A percentile compares a stretch with the other conserved stretches of the same genome.
These are phyloP conservation scores for Leccinum boreale DNA, from an alignment of 768 basidiomycete genomes.

Conservation along the genomic window DNA sequence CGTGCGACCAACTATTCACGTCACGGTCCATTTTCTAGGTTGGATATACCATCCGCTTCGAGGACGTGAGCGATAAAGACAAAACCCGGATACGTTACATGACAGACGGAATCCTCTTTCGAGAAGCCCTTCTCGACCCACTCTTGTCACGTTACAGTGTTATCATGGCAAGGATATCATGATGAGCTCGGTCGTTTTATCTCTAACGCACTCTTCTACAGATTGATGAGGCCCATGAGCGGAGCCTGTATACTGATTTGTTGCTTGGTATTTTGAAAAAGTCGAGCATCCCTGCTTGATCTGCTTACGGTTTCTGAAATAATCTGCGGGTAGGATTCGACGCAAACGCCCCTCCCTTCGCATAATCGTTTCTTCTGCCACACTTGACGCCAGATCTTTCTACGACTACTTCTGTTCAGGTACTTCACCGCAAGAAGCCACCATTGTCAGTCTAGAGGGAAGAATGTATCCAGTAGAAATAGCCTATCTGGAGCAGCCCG, in stretches of 20 bases:
- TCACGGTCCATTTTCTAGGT: constrained; percentile 52
- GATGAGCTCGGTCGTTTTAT: not conserved
- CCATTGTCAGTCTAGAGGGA: constrained; percentile 88
- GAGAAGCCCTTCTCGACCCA: constrained; percentile 90
- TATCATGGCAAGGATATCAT: constrained; percentile 68
- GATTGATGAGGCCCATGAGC: constrained; percentile 98
- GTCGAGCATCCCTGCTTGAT: constrained; percentile 38
- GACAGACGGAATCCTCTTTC: constrained; percentile 98
- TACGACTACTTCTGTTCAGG: constrained; percentile 81
- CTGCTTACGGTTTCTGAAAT: constrained; percentile 2
- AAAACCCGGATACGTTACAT: constrained; percentile 90
- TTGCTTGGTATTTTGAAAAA: constrained; percentile 92
- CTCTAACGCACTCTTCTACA: constrained; percentile 28
- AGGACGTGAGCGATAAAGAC: constrained; percentile 83
- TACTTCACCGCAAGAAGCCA: constrained; percentile 63
- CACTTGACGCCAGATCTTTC: constrained; percentile 89
- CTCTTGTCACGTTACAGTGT: constrained; percentile 90
- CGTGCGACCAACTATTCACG: not conserved
- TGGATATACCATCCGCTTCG: constrained; percentile 96
- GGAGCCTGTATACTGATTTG: constrained; percentile 94
- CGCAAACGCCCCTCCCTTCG: constrained; percentile 87
- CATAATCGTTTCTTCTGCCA: constrained; percentile 93
- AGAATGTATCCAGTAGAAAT: constrained; percentile 94
- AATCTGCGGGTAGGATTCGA: constrained; percentile 60
- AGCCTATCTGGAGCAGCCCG: constrained; percentile 78